Evolutionary conservation across 1,284 basidiomycete species (phyloP), one percentile per base, ranked within the genome.

Genomic region (Butyriboletus appendiculatus): DNA sequence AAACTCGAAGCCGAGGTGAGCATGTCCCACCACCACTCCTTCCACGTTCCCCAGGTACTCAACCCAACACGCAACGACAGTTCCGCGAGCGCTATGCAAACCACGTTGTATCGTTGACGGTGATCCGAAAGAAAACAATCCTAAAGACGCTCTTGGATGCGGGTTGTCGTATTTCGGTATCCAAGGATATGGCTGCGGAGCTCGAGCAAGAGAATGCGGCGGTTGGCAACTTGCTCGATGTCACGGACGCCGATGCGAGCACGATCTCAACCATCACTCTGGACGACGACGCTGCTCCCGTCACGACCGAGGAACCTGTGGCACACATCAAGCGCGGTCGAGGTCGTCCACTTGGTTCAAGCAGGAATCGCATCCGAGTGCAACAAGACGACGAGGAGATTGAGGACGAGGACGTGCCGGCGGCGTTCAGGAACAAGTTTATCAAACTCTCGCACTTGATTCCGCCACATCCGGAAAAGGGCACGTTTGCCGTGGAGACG

Each of bases 381-480:
- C 34, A 48, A 22, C 38, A 1, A 9, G 50, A 59, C 8, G 47
- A 63, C 4, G 61, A 59, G 43, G 35, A 45, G 22, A 58, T 55
- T 12, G 60, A 55, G 2, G 49, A 54, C 14, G 60, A 58, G 5
- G 58, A 67, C 37, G 67, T 67, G 26, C 67, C 71, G 26, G 62
- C 65, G 22, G 69, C 61, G 16, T 65, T 81, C 30, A 67, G 66
- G 62, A 76, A 77, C 73, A 83, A 81, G 73, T 96, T 94, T 69
- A 81, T 96, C 56, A 79, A 86, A 58, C 74, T 99, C 37, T 75
- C 78, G 30, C 89, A 92, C 61, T 64, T 96, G 59, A 71, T 99
- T 15, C 96, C 96, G 0, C 85, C 88, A 0, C 74, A 96, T 22
- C 96, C 96, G 0, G 72, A 85, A 68, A 93, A 94, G 76, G 97